Percentiles rank a stretch among this genome's conserved stretches.
Evolutionary conservation across 495 filamentous ascomycete genomes (phyloP).

Genomic region (Apiosordaria backusii): DNA sequence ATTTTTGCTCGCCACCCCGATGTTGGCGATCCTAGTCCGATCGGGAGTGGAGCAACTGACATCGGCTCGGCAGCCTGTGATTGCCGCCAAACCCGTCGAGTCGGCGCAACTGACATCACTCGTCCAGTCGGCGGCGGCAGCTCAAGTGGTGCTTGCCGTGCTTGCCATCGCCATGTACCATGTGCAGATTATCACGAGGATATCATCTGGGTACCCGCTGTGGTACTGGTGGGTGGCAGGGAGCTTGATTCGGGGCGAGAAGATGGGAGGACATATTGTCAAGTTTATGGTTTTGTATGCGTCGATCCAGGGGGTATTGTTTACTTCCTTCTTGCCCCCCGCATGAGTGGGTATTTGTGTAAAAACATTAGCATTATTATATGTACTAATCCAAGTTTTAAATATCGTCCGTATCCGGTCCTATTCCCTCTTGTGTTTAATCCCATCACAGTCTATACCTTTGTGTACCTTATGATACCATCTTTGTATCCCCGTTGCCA

Average conservation of each 20-base stretch:
- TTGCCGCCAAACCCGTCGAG: constrained; percentile 14
- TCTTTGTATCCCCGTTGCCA: too few species aligned
- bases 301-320: constrained; percentile 74
- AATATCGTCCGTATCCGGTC: background rate
- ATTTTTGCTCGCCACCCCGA: constrained; percentile 77
- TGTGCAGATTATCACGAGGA: constrained; percentile 86
- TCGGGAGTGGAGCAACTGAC: constrained; percentile 55
- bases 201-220: constrained; percentile 83
- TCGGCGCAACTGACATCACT: constrained; percentile 25
- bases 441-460: background rate
- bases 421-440: background rate
- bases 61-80: background rate
- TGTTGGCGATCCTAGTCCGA: constrained; percentile 62
- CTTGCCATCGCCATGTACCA: constrained; percentile 78
- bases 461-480: background rate
- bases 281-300: constrained; percentile 75
- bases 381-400: constrained; percentile 1
- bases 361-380: constrained; percentile 2
- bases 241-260: constrained; percentile 32
- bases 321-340: constrained; percentile 92
- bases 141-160: constrained; percentile 67
- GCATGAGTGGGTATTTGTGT: constrained; percentile 46
- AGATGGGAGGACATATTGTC: constrained; percentile 31
- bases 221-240: constrained; percentile 79
- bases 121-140: constrained; percentile 59